Conservation (phyloP, 148 eudicot genomes). For the Fagopyrum tataricum region DNA sequence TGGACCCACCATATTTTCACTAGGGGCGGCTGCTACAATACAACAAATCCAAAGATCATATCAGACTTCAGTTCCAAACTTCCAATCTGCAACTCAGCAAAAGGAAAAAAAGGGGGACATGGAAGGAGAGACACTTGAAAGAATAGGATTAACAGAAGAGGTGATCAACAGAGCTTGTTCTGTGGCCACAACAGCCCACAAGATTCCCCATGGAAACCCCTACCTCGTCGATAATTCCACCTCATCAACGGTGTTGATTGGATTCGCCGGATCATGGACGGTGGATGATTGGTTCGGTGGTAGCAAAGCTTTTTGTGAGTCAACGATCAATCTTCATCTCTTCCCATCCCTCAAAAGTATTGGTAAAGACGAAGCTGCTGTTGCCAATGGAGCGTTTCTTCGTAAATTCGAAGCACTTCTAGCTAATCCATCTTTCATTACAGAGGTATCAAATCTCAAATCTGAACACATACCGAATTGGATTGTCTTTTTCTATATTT, state of each 20-base stretch:
- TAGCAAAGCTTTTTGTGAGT: constrained; percentile 42
- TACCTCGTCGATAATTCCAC: constrained; percentile 29
- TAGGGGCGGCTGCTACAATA: background rate
- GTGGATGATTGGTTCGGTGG: constrained; percentile 38
- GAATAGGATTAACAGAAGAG: constrained; percentile 40
- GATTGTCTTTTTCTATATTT: too few species aligned
- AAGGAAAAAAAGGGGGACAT: background rate
- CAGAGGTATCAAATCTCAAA: constrained; percentile 41
- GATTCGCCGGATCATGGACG: constrained; percentile 66
- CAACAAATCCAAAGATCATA: background rate
- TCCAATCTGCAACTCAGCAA: background rate
- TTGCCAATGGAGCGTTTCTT: constrained; percentile 48
- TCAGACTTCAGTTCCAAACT: background rate
- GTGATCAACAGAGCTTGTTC: constrained; percentile 50
- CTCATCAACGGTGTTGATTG: constrained; percentile 32
- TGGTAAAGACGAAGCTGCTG: constrained; percentile 46
- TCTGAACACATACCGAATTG: too few species aligned
- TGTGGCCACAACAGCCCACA: constrained; percentile 54
- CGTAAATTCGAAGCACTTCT: constrained; percentile 41
- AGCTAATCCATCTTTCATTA: constrained; percentile 24
- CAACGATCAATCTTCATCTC: constrained; percentile 29
- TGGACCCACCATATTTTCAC: background rate
- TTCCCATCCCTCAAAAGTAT: constrained; percentile 69
- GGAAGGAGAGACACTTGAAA: constrained; percentile 16
- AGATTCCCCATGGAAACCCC: constrained; percentile 30